These are phyloP conservation scores for Microascus cirrosus DNA, from an alignment of 2,329 filamentous ascomycete genomes.

Conservation along the genomic window DNA sequence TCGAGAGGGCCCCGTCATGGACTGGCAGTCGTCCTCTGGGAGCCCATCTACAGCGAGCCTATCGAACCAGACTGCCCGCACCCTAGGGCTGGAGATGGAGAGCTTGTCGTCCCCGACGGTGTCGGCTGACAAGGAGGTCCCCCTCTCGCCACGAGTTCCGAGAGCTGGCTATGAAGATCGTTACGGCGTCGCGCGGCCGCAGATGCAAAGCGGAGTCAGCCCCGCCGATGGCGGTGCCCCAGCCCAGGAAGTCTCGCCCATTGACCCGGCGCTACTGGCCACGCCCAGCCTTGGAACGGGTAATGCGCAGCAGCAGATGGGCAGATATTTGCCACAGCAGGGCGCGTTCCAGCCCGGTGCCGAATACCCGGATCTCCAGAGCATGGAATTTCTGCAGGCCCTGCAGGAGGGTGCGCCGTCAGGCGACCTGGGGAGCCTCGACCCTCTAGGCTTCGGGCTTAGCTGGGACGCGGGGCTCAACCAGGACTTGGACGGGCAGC, in stretches of 20 bases:
- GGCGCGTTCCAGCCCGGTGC: slow-evolving; percentile 10
- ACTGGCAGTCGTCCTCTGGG: slow-evolving; percentile 19
- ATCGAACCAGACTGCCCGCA: slow-evolving; percentile 8
- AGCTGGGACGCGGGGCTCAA: slow-evolving; percentile 55
- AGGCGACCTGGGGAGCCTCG: slow-evolving; percentile 38
- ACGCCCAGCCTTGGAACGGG: slow-evolving; percentile 28
- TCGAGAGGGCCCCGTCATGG: slow-evolving; percentile 12
- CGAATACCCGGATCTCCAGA: slow-evolving; percentile 36
- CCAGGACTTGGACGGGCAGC: slow-evolving; percentile 45
- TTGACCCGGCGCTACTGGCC: slow-evolving; percentile 32
- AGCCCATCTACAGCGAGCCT: slow-evolving; percentile 12
- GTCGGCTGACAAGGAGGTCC: slow-evolving; percentile 21
- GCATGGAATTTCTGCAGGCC: slow-evolving; percentile 42
- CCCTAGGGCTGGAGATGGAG: slow-evolving; percentile 23
- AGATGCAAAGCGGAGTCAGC: slow-evolving; percentile 14
- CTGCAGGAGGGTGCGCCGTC: slow-evolving; percentile 15
- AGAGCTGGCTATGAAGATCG: slow-evolving; percentile 18
- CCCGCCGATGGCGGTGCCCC: slow-evolving; percentile 7
- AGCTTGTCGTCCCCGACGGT: slow-evolving; percentile 27
- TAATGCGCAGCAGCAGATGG: slow-evolving; percentile 19
- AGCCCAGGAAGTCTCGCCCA: slow-evolving; percentile 13
- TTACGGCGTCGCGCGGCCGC: slow-evolving; percentile 16
- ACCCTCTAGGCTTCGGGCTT: slow-evolving; percentile 52
- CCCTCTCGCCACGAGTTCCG: slow-evolving; percentile 25
- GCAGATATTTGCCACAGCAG: slow-evolving; percentile 15